Percentiles rank a stretch among this genome's conserved stretches.
Conservation (phyloP, 768 basidiomycete genomes). For the Calvatia gigantea region DNA sequence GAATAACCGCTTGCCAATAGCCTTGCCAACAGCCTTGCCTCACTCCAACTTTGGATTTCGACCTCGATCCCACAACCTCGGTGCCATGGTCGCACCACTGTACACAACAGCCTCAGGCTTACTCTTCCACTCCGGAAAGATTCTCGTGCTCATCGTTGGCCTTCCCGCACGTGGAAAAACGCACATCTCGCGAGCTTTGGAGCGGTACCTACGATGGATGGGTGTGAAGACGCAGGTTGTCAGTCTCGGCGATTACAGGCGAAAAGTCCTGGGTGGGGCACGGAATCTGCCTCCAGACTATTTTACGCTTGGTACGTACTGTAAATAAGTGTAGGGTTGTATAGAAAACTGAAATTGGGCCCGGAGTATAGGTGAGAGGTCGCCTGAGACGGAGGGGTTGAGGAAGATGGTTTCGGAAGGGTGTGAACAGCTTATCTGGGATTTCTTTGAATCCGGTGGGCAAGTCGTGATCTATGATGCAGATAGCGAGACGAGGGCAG, state of each 20-base stretch:
- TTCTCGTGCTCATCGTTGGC: constrained; percentile 88
- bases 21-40: no score
- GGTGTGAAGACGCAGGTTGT: constrained; percentile 96
- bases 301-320: constrained; percentile 68
- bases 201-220: constrained; percentile 98
- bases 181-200: constrained; percentile 91
- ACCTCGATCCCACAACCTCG: neutral
- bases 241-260: constrained; percentile 91
- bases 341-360: neutral
- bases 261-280: constrained; percentile 86
- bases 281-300: constrained; percentile 90
- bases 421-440: constrained; percentile 87
- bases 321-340: neutral
- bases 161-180: constrained; percentile 95
- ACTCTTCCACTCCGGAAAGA: constrained; percentile 92
- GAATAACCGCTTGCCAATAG: no score
- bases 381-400: constrained; percentile 73
- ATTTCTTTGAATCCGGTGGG: constrained; percentile 82
- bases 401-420: constrained; percentile 71
- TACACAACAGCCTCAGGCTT: constrained; percentile 90
- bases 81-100: constrained; percentile 86
- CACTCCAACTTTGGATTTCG: no score
- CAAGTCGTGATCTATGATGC: constrained; percentile 99
- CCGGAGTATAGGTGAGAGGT: constrained; percentile 59
- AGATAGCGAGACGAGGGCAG: constrained; percentile 78